Evolutionary conservation across 345 rosid species (phyloP).

Genomic region (Nasturtium officinale): DNA sequence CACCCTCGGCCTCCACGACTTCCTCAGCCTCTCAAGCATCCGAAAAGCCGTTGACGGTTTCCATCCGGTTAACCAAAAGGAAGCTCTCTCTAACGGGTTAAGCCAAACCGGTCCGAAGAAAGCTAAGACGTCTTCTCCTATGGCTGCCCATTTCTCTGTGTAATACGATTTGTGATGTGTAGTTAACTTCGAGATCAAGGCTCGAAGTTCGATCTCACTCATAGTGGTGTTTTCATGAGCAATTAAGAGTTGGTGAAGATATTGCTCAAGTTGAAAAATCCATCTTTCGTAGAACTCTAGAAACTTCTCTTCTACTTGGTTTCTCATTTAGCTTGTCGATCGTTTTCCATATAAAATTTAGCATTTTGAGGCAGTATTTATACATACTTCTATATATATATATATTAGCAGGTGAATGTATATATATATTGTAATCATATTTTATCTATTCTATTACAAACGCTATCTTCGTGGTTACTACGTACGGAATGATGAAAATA

Average conservation of each 20-base stretch:
- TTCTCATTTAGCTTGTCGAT: conserved; percentile 42
- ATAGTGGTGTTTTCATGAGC: conserved; percentile 34
- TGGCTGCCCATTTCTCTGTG: conserved; percentile 74
- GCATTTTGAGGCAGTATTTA: conserved; percentile 27
- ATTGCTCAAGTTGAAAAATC: conserved; percentile 58
- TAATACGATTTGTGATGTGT: conserved; percentile 78
- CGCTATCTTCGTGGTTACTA: conserved; percentile 6
- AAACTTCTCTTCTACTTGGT: conserved; percentile 52
- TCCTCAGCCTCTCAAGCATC: conserved; percentile 52
- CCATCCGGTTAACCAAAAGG: conserved; percentile 84
- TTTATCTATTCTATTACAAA: background rate
- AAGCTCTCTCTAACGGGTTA: conserved; percentile 63
- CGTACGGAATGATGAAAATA: background rate
- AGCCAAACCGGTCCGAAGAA: conserved; percentile 70
- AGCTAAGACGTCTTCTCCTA: conserved; percentile 62
- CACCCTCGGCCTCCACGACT: conserved; percentile 23
- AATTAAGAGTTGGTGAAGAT: conserved; percentile 46
- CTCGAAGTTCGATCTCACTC: conserved; percentile 45
- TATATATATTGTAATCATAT: background rate
- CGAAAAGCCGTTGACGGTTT: conserved; percentile 64
- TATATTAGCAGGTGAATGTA: conserved; percentile 19
- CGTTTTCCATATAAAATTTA: background rate
- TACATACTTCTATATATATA: conserved; percentile 32
- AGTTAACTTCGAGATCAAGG: conserved; percentile 59
- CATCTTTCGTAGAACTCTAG: conserved; percentile 61